Percentiles rank a stretch among this genome's conserved stretches.
Conservation (phyloP, 2,329 filamentous ascomycete species). For the Fusarium solani-melongenae region DNA sequence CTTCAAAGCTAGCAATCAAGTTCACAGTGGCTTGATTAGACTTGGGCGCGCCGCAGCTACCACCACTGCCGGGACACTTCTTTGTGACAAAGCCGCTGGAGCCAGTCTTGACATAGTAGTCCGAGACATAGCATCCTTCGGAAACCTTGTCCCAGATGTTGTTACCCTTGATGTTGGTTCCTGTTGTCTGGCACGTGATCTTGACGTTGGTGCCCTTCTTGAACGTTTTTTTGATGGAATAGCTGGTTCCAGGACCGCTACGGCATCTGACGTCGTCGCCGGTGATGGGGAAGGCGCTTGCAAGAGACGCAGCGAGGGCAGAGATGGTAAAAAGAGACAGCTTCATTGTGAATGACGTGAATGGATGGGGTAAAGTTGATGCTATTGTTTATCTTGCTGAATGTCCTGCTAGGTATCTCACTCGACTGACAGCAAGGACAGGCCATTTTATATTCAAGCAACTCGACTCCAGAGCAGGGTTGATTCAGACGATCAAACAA, state of each 20-base stretch:
- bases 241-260: slow-evolving; percentile 6
- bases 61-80: background rate
- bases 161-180: slow-evolving; percentile 5
- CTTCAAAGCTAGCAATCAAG: slow-evolving; percentile 24
- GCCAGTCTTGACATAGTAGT: slow-evolving; percentile 15
- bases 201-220: slow-evolving; percentile 7
- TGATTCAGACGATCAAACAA: background rate
- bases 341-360: background rate
- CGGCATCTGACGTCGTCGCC: slow-evolving; percentile 19
- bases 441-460: background rate
- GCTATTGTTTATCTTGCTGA: background rate
- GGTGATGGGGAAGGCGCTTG: slow-evolving; percentile 7
- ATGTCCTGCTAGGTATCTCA: background rate
- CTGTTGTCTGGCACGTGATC: slow-evolving; percentile 9
- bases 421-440: background rate
- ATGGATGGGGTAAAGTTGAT: background rate
- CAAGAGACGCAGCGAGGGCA: background rate
- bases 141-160: slow-evolving; percentile 16
- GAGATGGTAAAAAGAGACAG: background rate
- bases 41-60: background rate
- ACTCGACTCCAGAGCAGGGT: background rate
- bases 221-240: background rate
- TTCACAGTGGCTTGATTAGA: slow-evolving; percentile 24
- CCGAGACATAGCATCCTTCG: slow-evolving; percentile 13
- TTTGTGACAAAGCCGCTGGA: background rate